A percentile compares a stretch with the other conserved stretches of the same genome.
These are phyloP conservation scores for Panaeolus papilionaceus DNA, from an alignment of 768 basidiomycete genomes.

Conservation along the genomic window DNA sequence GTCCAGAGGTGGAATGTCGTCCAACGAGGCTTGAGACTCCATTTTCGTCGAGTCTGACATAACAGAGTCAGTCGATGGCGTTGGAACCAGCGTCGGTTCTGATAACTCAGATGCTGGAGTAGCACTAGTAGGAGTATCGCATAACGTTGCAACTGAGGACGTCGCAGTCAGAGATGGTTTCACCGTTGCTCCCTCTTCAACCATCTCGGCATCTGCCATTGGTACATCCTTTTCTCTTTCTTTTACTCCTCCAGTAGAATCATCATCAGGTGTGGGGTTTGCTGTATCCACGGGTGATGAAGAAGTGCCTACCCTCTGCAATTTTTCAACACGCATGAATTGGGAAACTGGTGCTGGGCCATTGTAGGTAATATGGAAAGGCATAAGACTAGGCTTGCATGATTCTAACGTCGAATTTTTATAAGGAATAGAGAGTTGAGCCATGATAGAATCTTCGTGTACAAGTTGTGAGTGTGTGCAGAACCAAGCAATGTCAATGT, in stretches of 20 bases:
- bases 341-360: conserved; percentile 78
- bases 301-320: conserved; percentile 33
- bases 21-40: conserved; percentile 4
- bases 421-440: neutral
- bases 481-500: neutral
- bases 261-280: conserved; percentile 4
- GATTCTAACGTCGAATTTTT: neutral
- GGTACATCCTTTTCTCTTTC: neutral
- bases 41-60: neutral
- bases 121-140: conserved; percentile 2
- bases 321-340: conserved; percentile 68
- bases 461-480: neutral
- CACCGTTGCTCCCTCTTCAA: neutral
- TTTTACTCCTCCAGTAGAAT: neutral
- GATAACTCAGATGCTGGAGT: conserved; percentile 6
- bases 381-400: conserved; percentile 78
- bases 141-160: neutral
- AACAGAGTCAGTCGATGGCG: neutral
- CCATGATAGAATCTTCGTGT: neutral
- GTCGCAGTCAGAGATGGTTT: neutral
- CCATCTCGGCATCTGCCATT: conserved; percentile 13
- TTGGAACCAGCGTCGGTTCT: neutral
- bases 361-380: conserved; percentile 75
- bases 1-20: conserved; percentile 23
- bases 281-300: conserved; percentile 28